Evolutionary conservation across 2,329 filamentous ascomycete genomes (phyloP), one percentile per base, ranked within the genome.

Genomic region (Penicillium vulpinum): DNA sequence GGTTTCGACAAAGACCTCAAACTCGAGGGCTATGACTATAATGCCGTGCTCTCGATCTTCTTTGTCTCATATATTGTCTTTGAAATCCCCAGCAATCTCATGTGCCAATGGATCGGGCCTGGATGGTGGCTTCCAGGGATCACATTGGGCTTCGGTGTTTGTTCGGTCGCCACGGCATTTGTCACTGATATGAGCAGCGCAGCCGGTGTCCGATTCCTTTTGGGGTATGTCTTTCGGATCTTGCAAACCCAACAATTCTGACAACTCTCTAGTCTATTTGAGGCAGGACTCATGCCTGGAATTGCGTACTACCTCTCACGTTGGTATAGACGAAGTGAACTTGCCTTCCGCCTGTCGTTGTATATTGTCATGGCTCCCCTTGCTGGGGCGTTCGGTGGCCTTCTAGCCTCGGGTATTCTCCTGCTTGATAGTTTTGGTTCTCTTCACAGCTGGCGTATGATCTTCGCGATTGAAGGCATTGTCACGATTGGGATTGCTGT

Each of bases 1-100:
- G 86, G 86, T 0, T 75, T 90, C 21, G 84, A 88, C 54, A 78
- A 76, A 33, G 87, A 89, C 51, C 79, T 91, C 1, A 68, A 75
- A 0, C 73, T 91, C 54, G 72, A 69, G 13, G 81, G 81, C 26
- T 85, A 88, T 67, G 87, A 89, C 67, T 91, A 90, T 77, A 91
- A 91, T 67, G 74, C 75, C 26, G 77, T 90, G 2, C 78, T 91
- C 3, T 86, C 86, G 13, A 69, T 86, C 61, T 91, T 91, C 74
- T 91, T 88, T 72, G 80, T 91, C 68, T 84, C 84, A 8, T 91
- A 91, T 72, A 89, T 90, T 64, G 26, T 90, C 46, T 89, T 88
- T 62, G 85, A 90, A 70, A 87, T 91, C 40, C 88, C 89, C 0
- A 80, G 80, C 54, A 91, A 86, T 61, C 43, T 65, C 33, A 59